Conservation (phyloP, 2,329 filamentous ascomycete species). For the Fusarium siculi region DNA sequence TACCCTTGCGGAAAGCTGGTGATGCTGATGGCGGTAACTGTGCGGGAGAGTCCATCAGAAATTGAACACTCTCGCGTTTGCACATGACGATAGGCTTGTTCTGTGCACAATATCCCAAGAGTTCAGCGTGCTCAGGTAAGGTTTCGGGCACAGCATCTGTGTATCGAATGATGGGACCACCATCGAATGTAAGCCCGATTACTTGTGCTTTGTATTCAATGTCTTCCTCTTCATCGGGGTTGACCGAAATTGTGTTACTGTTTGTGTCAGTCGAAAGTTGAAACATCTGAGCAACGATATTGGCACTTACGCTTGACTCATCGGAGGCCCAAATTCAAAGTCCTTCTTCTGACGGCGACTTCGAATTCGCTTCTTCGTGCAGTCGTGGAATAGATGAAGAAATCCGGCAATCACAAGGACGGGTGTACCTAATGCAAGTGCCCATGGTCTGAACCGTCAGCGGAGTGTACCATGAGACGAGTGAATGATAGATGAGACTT, state of each 20-base stretch:
- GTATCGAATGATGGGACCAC: conserved; percentile 60
- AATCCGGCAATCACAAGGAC: conserved; percentile 68
- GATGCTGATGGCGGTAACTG: conserved; percentile 9
- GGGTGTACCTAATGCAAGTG: conserved; percentile 68
- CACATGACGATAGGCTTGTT: conserved; percentile 54
- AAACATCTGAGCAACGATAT: background rate
- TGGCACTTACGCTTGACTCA: conserved; percentile 57
- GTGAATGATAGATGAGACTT: conserved; percentile 39
- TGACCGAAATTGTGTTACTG: conserved; percentile 52
- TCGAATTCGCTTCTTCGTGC: conserved; percentile 51
- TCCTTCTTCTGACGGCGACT: conserved; percentile 41
- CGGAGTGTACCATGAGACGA: background rate
- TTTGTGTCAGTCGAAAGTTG: conserved; percentile 26
- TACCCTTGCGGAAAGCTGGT: conserved; percentile 20
- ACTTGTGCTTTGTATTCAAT: conserved; percentile 50
- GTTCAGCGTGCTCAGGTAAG: conserved; percentile 47
- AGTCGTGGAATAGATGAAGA: conserved; percentile 59
- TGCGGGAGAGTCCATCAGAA: conserved; percentile 42
- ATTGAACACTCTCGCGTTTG: conserved; percentile 48
- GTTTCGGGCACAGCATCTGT: conserved; percentile 47
- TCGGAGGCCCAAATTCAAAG: conserved; percentile 47
- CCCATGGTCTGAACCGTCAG: conserved; percentile 59
- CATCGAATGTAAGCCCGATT: conserved; percentile 58
- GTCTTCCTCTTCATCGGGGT: conserved; percentile 48
- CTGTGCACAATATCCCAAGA: conserved; percentile 51